These are phyloP conservation scores for Neurospora sp. DNA, from an alignment of 2,329 filamentous ascomycete species.

Conservation along the genomic window DNA sequence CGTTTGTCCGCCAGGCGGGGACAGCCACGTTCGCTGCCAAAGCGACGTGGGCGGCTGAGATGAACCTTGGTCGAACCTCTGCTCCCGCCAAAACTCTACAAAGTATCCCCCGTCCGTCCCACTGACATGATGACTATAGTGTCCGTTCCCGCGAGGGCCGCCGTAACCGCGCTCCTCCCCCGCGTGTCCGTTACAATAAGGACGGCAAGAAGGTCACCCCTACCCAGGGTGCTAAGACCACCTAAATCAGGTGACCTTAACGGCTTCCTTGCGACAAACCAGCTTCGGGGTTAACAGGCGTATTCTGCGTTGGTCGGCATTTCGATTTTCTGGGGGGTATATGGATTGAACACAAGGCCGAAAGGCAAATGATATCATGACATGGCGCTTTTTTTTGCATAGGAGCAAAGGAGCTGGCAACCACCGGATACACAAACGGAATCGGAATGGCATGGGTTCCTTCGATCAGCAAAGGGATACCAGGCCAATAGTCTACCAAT, in stretches of 20 bases:
- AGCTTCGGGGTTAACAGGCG: background rate
- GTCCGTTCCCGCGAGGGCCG: constrained; percentile 94
- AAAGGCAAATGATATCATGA: background rate
- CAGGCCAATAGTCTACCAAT: background rate
- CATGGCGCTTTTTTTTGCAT: background rate
- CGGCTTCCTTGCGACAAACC: background rate
- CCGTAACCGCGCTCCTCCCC: constrained; percentile 97
- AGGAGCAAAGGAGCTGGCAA: background rate
- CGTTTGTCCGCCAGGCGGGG: constrained; percentile 49
- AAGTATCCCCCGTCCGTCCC: constrained; percentile 12
- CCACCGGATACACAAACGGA: background rate
- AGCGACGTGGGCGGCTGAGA: constrained; percentile 35
- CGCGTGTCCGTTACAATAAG: constrained; percentile 99
- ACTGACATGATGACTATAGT: constrained; percentile 48
- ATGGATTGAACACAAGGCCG: background rate
- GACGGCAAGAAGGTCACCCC: constrained; percentile 99
- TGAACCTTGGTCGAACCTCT: constrained; percentile 28
- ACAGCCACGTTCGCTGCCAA: constrained; percentile 37
- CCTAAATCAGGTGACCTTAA: constrained; percentile 7
- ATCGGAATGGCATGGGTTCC: background rate
- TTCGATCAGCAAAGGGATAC: background rate
- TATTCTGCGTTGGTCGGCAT: constrained; percentile 1
- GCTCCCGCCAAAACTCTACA: constrained; percentile 9
- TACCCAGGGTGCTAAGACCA: constrained; percentile 62
- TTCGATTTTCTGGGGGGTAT: background rate